Conservation (phyloP, 2,329 filamentous ascomycete genomes). For the Trichoderma arundinaceum region DNA sequence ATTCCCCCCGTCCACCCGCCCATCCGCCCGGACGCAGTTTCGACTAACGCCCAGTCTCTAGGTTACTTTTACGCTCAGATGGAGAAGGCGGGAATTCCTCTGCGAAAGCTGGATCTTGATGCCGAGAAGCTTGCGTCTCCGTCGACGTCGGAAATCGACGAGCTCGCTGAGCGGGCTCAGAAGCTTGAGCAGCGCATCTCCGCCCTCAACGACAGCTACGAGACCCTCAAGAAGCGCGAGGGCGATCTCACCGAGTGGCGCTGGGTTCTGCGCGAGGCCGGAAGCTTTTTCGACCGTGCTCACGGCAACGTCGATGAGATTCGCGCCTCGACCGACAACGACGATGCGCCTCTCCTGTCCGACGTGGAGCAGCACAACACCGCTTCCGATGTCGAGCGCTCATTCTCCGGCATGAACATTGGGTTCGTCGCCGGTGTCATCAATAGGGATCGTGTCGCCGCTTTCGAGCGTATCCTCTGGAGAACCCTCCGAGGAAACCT, state of each 20-base stretch:
- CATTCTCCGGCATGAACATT: slow-evolving; percentile 98
- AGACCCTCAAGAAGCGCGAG: slow-evolving; percentile 96
- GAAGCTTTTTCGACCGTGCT: slow-evolving; percentile 95
- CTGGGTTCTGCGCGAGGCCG: slow-evolving; percentile 95
- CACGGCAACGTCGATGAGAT: slow-evolving; percentile 98
- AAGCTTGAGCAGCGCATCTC: slow-evolving; percentile 88
- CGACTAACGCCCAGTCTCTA: slow-evolving; percentile 45
- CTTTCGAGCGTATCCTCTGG: slow-evolving; percentile 98
- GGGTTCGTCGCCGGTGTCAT: slow-evolving; percentile 98
- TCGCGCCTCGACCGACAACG: slow-evolving; percentile 83
- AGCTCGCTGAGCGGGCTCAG: slow-evolving; percentile 90
- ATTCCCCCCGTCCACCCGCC: slow-evolving; percentile 37
- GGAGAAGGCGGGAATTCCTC: slow-evolving; percentile 85
- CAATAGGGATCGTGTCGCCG: slow-evolving; percentile 85
- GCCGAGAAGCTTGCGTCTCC: slow-evolving; percentile 84
- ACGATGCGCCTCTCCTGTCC: slow-evolving; percentile 90
- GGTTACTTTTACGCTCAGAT: slow-evolving; percentile 96
- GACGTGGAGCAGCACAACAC: slow-evolving; percentile 85
- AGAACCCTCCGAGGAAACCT: slow-evolving; percentile 94
- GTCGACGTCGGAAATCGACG: slow-evolving; percentile 93
- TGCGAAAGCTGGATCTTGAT: slow-evolving; percentile 91
- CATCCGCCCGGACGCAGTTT: background rate
- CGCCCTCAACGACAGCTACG: slow-evolving; percentile 96
- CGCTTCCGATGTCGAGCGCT: slow-evolving; percentile 74
- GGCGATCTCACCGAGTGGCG: slow-evolving; percentile 98